Conservation (phyloP, 805 yeast species). For the Yamadazyma kitorensis region DNA sequence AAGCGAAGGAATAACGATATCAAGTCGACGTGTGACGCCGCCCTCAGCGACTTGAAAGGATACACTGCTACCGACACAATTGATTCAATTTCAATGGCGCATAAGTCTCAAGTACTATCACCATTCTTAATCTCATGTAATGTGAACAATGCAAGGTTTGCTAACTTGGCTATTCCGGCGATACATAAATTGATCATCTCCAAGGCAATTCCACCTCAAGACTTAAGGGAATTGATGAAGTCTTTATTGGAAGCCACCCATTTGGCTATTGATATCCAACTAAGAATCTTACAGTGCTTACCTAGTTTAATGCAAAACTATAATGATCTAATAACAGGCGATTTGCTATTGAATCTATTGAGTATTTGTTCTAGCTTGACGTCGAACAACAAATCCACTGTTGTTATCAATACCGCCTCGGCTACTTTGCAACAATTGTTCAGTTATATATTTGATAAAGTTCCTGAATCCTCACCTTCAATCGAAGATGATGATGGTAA, state of each 20-base stretch:
- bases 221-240: slow-evolving; percentile 56
- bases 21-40: slow-evolving; percentile 41
- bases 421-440: slow-evolving; percentile 90
- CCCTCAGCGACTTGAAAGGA: slow-evolving; percentile 15
- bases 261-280: slow-evolving; percentile 76
- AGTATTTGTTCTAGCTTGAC: slow-evolving; percentile 72
- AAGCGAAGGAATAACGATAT: slow-evolving; percentile 71
- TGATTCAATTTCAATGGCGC: slow-evolving; percentile 19
- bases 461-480: too few relatives aligned
- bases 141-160: slow-evolving; percentile 70
- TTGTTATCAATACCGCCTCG: slow-evolving; percentile 85
- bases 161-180: slow-evolving; percentile 68
- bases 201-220: slow-evolving; percentile 52
- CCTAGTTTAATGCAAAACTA: slow-evolving; percentile 74
- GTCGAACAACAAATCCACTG: slow-evolving; percentile 62
- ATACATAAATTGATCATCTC: slow-evolving; percentile 58
- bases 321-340: slow-evolving; percentile 51
- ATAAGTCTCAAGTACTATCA: slow-evolving; percentile 19
- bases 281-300: slow-evolving; percentile 78
- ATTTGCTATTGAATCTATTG: slow-evolving; percentile 54
- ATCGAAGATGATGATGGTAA: slow-evolving; percentile 17
- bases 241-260: slow-evolving; percentile 72
- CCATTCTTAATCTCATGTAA: slow-evolving; percentile 76
- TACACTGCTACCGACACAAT: slow-evolving; percentile 5
- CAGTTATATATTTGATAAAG: slow-evolving; percentile 72